Base-by-base conservation (phyloP, 441 rosid species). In the Brassica balearica region DNA sequence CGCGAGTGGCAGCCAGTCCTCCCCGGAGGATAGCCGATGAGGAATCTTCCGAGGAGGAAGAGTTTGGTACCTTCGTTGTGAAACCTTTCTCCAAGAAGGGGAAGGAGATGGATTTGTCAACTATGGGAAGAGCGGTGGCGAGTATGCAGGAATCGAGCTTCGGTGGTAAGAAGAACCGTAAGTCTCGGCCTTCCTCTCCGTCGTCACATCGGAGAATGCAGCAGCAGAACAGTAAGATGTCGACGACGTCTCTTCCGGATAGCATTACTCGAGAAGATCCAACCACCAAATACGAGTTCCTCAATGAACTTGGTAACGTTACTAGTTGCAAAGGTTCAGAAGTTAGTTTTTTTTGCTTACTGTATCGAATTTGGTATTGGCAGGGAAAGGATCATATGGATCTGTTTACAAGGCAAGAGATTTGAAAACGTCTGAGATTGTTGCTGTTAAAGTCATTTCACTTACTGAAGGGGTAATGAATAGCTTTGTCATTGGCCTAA, bases 321-420 rank as follows among this genome's bases (percentile, higher is more conserved):
- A n/a, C 19, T n/a, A n/a, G 4, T 43, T 2, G 0, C 53, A 67
- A 12, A 51, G 36, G 32, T 34, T 66, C 58, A 38, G 0, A 3
- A 48, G 1, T 9, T 20, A 20, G 10, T 6, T 72, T 25, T 51
- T 34, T 19, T 34, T 73, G 25, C 10, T 65, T 71, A 59, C 29
- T 65, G 0, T 71, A 68, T 73, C 63, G 43, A 66, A 22, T 48
- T 25, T 74, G 73, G 68, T 20, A 74, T 65, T 72, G 67, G 73
- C 62, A 95, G 99, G 99, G 79, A 94, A 96, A 87, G 99, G 98
- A 68, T 94, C 99, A 3, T 96, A 96, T 85, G 99, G 99, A 38
- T 88, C 99, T 80, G 98, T 96, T 29, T 96, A 96, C 79, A 96
- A 94, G 88, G 99, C 99, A 6, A 94, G 99, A 78, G 97, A 96